phyloP scores from a whole-genome alignment of 179 eudicot genomes.

The Spinacia oleracea region DNA sequence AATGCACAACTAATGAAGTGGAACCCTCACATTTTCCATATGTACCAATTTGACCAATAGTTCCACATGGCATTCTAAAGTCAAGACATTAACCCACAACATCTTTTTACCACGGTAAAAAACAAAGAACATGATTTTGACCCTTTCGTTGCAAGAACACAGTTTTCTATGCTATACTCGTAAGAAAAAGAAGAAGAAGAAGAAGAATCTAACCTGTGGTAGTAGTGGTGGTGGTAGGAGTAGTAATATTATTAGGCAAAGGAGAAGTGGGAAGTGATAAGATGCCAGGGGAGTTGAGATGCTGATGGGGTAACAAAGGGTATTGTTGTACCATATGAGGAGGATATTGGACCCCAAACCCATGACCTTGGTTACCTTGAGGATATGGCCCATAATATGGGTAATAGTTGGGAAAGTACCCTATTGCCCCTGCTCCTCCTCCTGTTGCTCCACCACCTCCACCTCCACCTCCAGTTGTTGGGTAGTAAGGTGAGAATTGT shows the following conservation, averaged over 20 bases:
- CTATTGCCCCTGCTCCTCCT: conserved; percentile 28
- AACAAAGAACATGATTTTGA: too few relatives aligned
- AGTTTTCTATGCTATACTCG: too few relatives aligned
- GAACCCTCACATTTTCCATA: background rate
- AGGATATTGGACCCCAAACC: conserved; percentile 47
- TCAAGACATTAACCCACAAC: conserved; percentile 14
- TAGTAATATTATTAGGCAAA: conserved; percentile 21
- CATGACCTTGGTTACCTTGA: conserved; percentile 42
- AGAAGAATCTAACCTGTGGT: conserved; percentile 25
- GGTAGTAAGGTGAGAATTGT: conserved; percentile 47
- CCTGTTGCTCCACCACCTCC: background rate
- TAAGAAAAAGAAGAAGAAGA: background rate
- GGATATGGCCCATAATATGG: conserved; percentile 49
- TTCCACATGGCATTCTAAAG: conserved; percentile 2
- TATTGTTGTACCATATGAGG: conserved; percentile 53
- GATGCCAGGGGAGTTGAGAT: conserved; percentile 37
- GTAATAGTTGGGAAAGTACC: conserved; percentile 43
- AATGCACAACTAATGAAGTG: conserved; percentile 15
- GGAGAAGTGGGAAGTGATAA: conserved; percentile 49
- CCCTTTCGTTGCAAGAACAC: too few relatives aligned
- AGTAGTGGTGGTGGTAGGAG: conserved; percentile 20
- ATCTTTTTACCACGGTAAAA: background rate
- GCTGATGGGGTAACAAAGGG: conserved; percentile 48
- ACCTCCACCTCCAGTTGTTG: conserved; percentile 30
- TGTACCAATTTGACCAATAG: background rate